These are phyloP conservation scores for Cystobasidium tubakii DNA, from an alignment of 768 basidiomycete genomes.

Conservation along the genomic window DNA sequence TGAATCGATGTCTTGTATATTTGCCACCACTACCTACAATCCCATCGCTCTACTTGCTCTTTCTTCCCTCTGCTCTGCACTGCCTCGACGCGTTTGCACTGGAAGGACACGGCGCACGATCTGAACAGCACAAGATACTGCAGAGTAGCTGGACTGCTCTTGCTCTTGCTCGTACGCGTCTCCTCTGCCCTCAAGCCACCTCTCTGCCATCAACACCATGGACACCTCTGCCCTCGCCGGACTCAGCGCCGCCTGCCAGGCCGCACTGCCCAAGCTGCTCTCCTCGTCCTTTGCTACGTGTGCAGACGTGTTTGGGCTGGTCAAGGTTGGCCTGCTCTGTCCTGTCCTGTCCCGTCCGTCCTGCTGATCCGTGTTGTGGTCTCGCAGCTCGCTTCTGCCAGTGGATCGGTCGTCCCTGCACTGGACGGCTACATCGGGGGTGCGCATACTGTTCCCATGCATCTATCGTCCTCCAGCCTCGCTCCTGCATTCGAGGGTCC, in stretches of 20 bases:
- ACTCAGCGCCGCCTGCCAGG: constrained; percentile 19
- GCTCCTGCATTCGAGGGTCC: neutral
- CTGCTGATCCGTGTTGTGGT: neutral
- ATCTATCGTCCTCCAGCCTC: neutral
- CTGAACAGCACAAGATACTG: too few species aligned
- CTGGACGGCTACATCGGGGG: constrained; percentile 18
- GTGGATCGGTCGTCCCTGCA: neutral
- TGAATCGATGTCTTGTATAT: neutral
- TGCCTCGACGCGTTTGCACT: too few species aligned
- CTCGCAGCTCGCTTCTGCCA: constrained; percentile 1
- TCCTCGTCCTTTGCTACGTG: constrained; percentile 13
- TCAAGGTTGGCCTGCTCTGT: neutral
- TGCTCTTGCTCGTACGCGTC: neutral
- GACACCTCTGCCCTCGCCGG: constrained; percentile 1
- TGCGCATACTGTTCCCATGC: neutral
- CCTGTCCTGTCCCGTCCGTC: neutral
- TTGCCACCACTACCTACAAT: neutral
- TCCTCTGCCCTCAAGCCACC: neutral
- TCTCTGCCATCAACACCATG: neutral
- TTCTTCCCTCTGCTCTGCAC: too few species aligned
- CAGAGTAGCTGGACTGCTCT: too few species aligned
- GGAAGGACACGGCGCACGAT: too few species aligned
- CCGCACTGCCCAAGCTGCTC: constrained; percentile 7
- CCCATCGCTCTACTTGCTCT: neutral
- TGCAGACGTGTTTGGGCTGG: constrained; percentile 7